Percentiles rank a stretch among this genome's conserved stretches.
Evolutionary conservation across 1,284 basidiomycete genomes (phyloP).

Genomic region (Sporisorium sorghi): DNA sequence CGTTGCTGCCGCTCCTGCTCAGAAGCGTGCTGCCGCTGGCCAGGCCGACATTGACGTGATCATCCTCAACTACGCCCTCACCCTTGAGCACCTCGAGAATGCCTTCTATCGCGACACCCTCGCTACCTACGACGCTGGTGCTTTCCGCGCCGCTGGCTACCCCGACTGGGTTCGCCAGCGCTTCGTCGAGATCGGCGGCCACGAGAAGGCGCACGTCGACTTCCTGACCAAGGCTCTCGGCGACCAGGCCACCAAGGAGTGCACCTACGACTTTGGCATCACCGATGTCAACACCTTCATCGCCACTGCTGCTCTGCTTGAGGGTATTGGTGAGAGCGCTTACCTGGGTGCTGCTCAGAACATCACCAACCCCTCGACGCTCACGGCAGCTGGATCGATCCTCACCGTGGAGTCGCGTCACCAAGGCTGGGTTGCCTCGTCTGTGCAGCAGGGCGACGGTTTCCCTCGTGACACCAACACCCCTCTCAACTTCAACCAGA

Average conservation of each 20-base stretch:
- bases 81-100: conserved; percentile 78
- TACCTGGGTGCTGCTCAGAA: conserved; percentile 74
- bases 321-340: conserved; percentile 74
- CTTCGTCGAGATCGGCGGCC: conserved; percentile 59
- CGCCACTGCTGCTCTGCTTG: conserved; percentile 74
- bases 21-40: conserved; percentile 60
- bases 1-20: conserved; percentile 39
- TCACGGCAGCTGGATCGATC: conserved; percentile 59
- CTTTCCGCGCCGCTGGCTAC: conserved; percentile 74
- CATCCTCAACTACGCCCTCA: conserved; percentile 76
- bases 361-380: conserved; percentile 67
- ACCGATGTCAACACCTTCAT: conserved; percentile 71
- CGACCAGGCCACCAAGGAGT: conserved; percentile 73
- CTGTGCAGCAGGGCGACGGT: conserved; percentile 52
- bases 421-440: conserved; percentile 50
- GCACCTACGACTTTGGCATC: conserved; percentile 75
- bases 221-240: conserved; percentile 74
- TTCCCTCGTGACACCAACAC: conserved; percentile 72
- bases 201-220: conserved; percentile 75
- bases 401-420: conserved; percentile 60
- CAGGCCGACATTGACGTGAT: conserved; percentile 67
- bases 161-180: conserved; percentile 73
- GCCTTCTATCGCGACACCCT: conserved; percentile 73
- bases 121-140: conserved; percentile 68
- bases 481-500: conserved; percentile 69